Percentiles rank a stretch among this genome's conserved stretches.
Conservation (phyloP, 1,284 basidiomycete species). For the Fomitopsis palustris region DNA sequence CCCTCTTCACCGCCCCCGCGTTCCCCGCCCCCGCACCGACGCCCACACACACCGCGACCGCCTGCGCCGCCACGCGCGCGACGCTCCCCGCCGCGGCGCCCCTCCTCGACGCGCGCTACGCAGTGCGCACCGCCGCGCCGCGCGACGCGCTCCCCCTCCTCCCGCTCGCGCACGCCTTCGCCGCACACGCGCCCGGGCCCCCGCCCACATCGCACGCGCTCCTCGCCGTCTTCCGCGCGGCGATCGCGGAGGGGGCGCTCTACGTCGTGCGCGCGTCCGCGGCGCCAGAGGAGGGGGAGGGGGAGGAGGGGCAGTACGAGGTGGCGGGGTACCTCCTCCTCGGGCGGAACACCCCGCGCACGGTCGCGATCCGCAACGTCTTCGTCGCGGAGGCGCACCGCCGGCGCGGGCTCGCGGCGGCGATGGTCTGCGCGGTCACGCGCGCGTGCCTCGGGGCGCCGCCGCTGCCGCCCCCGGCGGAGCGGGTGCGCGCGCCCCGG, state of each 20-base stretch:
- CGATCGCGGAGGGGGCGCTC: background rate
- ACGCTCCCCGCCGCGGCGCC: background rate
- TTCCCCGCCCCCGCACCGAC: background rate
- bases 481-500: conserved; percentile 1
- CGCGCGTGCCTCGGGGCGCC: conserved; percentile 11
- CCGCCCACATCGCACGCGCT: background rate
- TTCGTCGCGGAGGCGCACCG: conserved; percentile 18
- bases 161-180: background rate
- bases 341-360: conserved; percentile 16
- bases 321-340: conserved; percentile 15
- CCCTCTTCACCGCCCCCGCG: background rate
- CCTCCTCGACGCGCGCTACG: background rate
- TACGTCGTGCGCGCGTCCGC: background rate
- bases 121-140: background rate
- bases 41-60: background rate
- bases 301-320: background rate
- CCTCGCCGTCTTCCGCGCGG: background rate
- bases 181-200: background rate
- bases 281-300: background rate
- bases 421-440: conserved; percentile 16
- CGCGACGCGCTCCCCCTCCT: background rate
- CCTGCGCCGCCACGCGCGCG: background rate
- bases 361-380: conserved; percentile 22
- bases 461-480: conserved; percentile 6
- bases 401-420: conserved; percentile 21